Evolutionary conservation across 306 rosid genomes (phyloP).

Genomic region (Cucumis cinereus): DNA sequence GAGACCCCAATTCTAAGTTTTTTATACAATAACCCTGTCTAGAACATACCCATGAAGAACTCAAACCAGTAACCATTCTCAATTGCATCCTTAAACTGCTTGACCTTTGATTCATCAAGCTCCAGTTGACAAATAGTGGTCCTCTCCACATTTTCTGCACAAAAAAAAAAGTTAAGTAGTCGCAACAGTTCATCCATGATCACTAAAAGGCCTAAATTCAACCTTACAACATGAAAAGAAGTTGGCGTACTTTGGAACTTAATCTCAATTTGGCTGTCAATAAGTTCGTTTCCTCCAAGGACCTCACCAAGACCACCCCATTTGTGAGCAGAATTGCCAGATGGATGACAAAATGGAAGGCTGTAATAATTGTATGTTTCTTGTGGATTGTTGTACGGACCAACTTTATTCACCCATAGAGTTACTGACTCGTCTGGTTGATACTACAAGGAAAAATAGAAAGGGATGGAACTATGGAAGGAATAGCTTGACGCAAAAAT

Average conservation of each 20-base stretch:
- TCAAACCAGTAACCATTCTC: conserved; percentile 92
- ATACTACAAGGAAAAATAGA: conserved; percentile 45
- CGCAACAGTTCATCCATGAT: conserved; percentile 1
- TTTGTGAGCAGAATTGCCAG: conserved; percentile 62
- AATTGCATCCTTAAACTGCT: conserved; percentile 87
- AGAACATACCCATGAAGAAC: conserved; percentile 87
- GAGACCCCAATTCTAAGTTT: background rate
- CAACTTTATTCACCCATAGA: conserved; percentile 99
- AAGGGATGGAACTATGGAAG: background rate
- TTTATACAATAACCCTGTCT: background rate
- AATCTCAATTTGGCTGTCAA: conserved; percentile 75
- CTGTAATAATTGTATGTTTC: conserved; percentile 93
- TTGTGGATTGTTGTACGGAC: conserved; percentile 96
- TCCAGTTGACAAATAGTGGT: conserved; percentile 44
- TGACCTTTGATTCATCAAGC: conserved; percentile 53
- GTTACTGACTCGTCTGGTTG: conserved; percentile 46
- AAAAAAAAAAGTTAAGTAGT: background rate
- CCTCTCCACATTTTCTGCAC: conserved; percentile 72
- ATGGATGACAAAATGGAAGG: conserved; percentile 75
- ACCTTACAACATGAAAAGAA: conserved; percentile 12
- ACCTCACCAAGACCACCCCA: conserved; percentile 99
- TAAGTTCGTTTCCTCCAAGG: conserved; percentile 92
- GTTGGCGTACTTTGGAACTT: conserved; percentile 49
- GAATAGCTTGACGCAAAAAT: background rate
- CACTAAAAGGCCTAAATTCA: background rate